These are phyloP conservation scores for Nicotiana otophora DNA, from an alignment of 257 asterid species.

Conservation along the genomic window DNA sequence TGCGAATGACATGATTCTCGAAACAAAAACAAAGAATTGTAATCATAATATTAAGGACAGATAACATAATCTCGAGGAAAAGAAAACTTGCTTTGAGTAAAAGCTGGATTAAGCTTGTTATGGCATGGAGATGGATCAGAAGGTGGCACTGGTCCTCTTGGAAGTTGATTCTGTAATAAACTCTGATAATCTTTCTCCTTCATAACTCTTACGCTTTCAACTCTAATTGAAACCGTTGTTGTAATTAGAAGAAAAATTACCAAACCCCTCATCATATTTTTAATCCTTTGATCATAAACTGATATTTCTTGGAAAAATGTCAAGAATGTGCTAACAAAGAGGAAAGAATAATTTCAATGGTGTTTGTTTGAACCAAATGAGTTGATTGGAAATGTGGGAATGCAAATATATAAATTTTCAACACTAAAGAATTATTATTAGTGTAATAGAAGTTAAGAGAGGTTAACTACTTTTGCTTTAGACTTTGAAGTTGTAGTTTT, in stretches of 20 bases:
- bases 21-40: background rate
- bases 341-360: background rate
- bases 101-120: constrained; percentile 31
- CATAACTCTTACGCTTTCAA: constrained; percentile 28
- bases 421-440: background rate
- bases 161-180: constrained; percentile 36
- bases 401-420: background rate
- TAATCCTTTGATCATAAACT: background rate
- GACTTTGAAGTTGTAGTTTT: constrained; percentile 21
- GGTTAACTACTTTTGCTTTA: background rate
- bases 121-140: constrained; percentile 63
- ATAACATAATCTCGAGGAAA: constrained; percentile 15
- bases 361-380: background rate
- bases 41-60: constrained; percentile 33
- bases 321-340: background rate
- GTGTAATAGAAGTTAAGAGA: background rate
- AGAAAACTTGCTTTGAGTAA: constrained; percentile 12
- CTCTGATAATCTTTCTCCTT: constrained; percentile 12
- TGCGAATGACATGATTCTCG: too few relatives aligned
- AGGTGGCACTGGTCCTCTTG: constrained; percentile 68
- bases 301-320: background rate
- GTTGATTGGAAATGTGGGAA: background rate
- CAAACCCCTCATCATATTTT: constrained; percentile 10
- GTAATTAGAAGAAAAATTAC: constrained; percentile 19
- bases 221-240: constrained; percentile 17